A percentile compares a stretch with the other conserved stretches of the same genome.
Conservation (phyloP, 495 filamentous ascomycete genomes). For the Trichoderma parareesei region DNA sequence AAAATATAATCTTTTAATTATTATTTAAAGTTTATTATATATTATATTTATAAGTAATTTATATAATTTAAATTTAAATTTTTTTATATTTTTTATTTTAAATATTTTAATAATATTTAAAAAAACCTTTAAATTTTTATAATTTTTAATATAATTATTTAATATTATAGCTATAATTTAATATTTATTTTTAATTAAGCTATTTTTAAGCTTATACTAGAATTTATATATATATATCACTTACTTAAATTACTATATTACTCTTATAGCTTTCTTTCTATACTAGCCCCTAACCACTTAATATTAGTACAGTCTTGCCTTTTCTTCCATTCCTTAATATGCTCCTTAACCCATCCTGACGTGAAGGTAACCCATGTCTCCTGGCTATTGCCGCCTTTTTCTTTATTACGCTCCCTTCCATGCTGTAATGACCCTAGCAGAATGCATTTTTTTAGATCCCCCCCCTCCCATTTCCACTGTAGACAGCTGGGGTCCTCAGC, state of each 20-base stretch:
- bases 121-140: no score
- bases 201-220: no score
- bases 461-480: neutral
- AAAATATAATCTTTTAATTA: no score
- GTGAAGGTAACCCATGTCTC: neutral
- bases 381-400: neutral
- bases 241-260: constrained; percentile 2
- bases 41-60: no score
- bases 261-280: neutral
- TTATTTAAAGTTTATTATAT: no score
- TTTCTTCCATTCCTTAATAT: neutral
- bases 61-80: no score
- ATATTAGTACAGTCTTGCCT: neutral
- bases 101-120: constrained; percentile 17
- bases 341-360: neutral
- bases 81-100: neutral
- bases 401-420: neutral
- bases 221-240: constrained; percentile 12
- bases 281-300: neutral
- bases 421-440: neutral
- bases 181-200: no score
- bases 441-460: neutral
- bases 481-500: neutral
- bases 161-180: no score
- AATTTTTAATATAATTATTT: no score